These are phyloP conservation scores for Neurospora pannonica DNA, from an alignment of 495 filamentous ascomycete genomes.

Conservation along the genomic window DNA sequence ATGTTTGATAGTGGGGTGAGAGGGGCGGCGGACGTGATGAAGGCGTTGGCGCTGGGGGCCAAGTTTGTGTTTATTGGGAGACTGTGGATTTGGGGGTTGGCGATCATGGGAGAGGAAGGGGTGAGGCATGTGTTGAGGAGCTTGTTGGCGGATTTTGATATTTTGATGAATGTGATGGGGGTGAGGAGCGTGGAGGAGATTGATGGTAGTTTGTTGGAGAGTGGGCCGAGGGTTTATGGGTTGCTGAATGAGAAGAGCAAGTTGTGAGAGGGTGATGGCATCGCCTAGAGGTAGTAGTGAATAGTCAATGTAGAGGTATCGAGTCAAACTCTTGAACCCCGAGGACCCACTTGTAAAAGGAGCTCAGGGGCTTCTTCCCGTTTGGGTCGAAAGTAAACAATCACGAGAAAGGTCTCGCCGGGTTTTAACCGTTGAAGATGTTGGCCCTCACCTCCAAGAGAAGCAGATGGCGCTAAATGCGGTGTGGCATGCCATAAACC, in stretches of 20 bases:
- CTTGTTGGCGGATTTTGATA: conserved; percentile 51
- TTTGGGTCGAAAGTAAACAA: background rate
- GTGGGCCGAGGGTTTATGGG: background rate
- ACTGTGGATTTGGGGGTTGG: conserved; percentile 39
- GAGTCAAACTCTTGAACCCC: background rate
- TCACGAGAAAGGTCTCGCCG: background rate
- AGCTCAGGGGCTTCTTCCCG: background rate
- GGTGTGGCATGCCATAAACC: background rate
- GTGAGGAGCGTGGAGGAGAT: conserved; percentile 45
- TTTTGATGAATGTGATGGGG: conserved; percentile 49
- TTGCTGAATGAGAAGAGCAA: background rate
- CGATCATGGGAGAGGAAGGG: conserved; percentile 46
- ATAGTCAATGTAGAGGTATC: too few species aligned
- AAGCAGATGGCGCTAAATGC: background rate
- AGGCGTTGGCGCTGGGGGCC: conserved; percentile 45
- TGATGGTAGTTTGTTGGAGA: conserved; percentile 40
- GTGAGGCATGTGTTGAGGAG: conserved; percentile 48
- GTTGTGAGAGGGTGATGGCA: background rate
- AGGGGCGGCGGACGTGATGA: conserved; percentile 38
- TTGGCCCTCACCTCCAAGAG: background rate
- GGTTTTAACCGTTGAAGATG: background rate
- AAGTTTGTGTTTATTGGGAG: conserved; percentile 43
- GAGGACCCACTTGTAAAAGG: background rate
- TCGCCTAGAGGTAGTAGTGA: background rate
- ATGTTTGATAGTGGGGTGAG: conserved; percentile 42